phyloP scores from a whole-genome alignment of 179 eudicot genomes.

The Gypsophila paniculata region DNA sequence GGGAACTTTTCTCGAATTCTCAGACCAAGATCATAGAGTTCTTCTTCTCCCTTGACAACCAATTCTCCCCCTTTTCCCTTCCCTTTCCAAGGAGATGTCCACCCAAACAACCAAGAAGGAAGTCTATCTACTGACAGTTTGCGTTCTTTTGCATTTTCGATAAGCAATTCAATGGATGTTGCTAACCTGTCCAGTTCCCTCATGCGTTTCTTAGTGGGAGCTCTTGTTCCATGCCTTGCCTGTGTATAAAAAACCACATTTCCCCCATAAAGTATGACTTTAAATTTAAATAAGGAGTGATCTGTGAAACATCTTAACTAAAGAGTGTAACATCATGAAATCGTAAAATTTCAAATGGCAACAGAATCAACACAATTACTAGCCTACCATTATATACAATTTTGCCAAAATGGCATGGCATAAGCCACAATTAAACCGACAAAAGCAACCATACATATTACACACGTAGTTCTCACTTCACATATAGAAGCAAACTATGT shows the following conservation, averaged over 20 bases:
- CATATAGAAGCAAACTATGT: too few species aligned
- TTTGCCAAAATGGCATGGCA: background rate
- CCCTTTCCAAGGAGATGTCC: slow-evolving; percentile 95
- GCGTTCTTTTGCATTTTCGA: slow-evolving; percentile 53
- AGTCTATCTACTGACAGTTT: slow-evolving; percentile 42
- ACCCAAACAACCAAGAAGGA: slow-evolving; percentile 76
- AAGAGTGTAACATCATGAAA: background rate
- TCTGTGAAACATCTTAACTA: background rate
- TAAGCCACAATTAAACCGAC: background rate
- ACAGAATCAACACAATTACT: background rate
- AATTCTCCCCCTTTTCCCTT: slow-evolving; percentile 81
- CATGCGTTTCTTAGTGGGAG: slow-evolving; percentile 84
- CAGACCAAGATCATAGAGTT: slow-evolving; percentile 73
- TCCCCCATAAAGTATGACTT: slow-evolving; percentile 12
- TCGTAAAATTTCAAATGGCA: slow-evolving; percentile 5
- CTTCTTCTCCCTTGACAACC: slow-evolving; percentile 71
- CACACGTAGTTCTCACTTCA: background rate
- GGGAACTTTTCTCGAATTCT: slow-evolving; percentile 67
- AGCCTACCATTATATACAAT: background rate
- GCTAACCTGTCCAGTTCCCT: slow-evolving; percentile 58
- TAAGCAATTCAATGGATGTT: slow-evolving; percentile 44
- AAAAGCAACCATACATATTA: slow-evolving; percentile 1
- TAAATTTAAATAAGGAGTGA: background rate
- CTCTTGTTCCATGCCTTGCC: slow-evolving; percentile 98
- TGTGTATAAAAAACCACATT: slow-evolving; percentile 26